A percentile compares a stretch with the other conserved stretches of the same genome.
Evolutionary conservation across 78 protist genomes (phyloP).

Genomic region (Dictyostelium capitatum): DNA sequence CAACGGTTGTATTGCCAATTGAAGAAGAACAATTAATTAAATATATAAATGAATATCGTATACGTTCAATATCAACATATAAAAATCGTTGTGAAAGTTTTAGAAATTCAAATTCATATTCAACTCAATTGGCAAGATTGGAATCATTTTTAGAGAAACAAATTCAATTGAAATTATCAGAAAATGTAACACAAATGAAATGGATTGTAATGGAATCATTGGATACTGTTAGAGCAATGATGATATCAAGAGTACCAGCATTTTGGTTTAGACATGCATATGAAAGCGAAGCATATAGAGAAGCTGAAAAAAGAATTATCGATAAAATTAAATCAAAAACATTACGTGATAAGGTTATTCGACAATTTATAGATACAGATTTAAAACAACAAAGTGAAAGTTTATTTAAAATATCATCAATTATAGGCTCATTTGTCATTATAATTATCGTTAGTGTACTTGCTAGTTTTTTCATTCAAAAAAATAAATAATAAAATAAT

Average conservation of each 20-base stretch:
- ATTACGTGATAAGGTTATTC: constrained; percentile 52
- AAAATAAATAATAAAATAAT: too few species aligned
- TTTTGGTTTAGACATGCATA: constrained; percentile 39
- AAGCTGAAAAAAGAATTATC: constrained; percentile 34
- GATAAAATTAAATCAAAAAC: constrained; percentile 50
- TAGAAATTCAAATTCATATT: constrained; percentile 10
- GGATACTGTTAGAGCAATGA: constrained; percentile 10
- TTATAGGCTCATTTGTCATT: not conserved
- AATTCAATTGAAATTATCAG: constrained; percentile 13
- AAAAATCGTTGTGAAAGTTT: not conserved
- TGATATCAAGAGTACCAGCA: not conserved
- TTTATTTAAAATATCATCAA: constrained; percentile 12
- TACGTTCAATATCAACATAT: not conserved
- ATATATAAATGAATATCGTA: not conserved
- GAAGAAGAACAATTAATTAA: constrained; percentile 39
- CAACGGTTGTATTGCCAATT: not conserved
- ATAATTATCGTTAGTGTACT: too few species aligned
- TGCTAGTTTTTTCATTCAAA: too few species aligned
- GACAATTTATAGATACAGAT: constrained; percentile 50
- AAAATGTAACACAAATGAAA: constrained; percentile 69
- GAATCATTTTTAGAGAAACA: constrained; percentile 3
- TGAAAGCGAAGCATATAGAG: not conserved
- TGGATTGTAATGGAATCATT: constrained; percentile 50
- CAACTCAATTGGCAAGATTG: not conserved
- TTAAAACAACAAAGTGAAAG: constrained; percentile 29